phyloP scores from a whole-genome alignment of 2,329 filamentous ascomycete genomes.

The Elsinoe batatas region DNA sequence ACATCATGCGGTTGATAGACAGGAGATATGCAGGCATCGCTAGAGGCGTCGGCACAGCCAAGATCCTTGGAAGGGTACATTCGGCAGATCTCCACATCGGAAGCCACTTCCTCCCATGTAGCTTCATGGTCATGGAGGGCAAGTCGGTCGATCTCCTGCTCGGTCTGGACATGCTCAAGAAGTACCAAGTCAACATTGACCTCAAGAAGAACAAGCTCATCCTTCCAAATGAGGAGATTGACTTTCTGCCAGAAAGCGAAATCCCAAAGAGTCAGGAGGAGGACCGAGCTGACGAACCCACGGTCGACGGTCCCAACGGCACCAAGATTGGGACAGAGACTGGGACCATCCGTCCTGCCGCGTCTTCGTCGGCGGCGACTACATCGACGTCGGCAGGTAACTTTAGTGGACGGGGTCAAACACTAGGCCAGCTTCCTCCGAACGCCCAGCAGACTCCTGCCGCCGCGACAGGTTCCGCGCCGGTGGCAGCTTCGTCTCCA shows the following conservation, averaged over 20 bases:
- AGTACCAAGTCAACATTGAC: constrained; percentile 89
- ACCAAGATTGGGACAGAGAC: constrained; percentile 77
- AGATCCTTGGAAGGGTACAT: constrained; percentile 90
- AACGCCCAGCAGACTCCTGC: constrained; percentile 15
- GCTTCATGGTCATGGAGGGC: constrained; percentile 98
- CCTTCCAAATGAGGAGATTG: constrained; percentile 79
- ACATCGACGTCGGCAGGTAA: constrained; percentile 19
- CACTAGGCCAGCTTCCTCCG: constrained; percentile 19
- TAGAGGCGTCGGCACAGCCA: constrained; percentile 85
- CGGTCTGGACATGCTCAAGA: constrained; percentile 92
- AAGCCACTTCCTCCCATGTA: constrained; percentile 75
- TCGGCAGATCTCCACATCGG: constrained; percentile 93
- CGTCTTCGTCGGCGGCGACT: constrained; percentile 24
- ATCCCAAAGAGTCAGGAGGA: constrained; percentile 78
- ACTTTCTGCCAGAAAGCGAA: constrained; percentile 84
- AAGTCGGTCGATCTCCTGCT: constrained; percentile 90
- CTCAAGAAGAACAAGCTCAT: constrained; percentile 73
- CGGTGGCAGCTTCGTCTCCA: constrained; percentile 18
- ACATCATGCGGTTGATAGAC: constrained; percentile 94
- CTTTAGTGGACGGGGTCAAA: constrained; percentile 26
- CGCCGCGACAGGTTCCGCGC: constrained; percentile 14
- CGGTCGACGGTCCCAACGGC: constrained; percentile 75
- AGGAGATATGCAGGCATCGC: constrained; percentile 85
- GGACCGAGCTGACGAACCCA: constrained; percentile 66
- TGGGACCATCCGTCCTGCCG: constrained; percentile 58